Base-by-base conservation (phyloP, 1,139 yeast genomes). In the Debaryomyces singareniensis region DNA sequence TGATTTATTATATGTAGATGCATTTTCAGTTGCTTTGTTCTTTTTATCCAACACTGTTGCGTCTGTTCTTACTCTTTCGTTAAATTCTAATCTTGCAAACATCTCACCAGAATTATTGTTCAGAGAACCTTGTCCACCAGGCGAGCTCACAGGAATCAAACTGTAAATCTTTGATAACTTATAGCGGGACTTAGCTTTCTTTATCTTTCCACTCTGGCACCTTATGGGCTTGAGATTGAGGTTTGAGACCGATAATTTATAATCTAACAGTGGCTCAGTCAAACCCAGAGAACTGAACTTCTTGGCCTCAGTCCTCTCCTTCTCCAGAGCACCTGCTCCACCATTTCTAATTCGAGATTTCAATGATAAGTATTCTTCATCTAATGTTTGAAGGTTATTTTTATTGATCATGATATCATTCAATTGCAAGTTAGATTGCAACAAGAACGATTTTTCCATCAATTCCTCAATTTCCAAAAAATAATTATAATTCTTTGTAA, bases 381-480 rank as follows among this genome's bases (percentile, higher is more conserved):
- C 50, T 28, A 78, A 44, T 36, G 71, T 73, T 29, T 68, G 72
- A 37, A 71, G 60, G 1, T 77, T 68, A 55, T 70, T 50, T 53
- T 68, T 37, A 61, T 69, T 46, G 58, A 69, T 61, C 29, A 53
- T 35, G 15, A 26, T 25, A 39, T 64, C 71, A 34, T 58, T 61
- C 27, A 45, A 32, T 14, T 40, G 44, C 27, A 64, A 32, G 31
- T 53, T 59, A 5, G 62, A 49, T 37, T 65, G 71, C 26, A 66
- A 51, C 33, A 55, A 51, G 32, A 51, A 52, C 3, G 60, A 45
- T 38, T 54, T 58, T 31, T 59, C 61, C 26, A 52, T 43, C 28
- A 67, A 48, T 21, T 51, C 54, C 34, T 54, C 47, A 33, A 62
- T 51, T 29, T 55, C 57, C 25, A 32, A 40, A 20, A 61, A 34